A percentile compares a stretch with the other conserved stretches of the same genome.
phyloP scores from a whole-genome alignment of 2,329 filamentous ascomycete genomes.

The Cordyceps fumosorosea region DNA sequence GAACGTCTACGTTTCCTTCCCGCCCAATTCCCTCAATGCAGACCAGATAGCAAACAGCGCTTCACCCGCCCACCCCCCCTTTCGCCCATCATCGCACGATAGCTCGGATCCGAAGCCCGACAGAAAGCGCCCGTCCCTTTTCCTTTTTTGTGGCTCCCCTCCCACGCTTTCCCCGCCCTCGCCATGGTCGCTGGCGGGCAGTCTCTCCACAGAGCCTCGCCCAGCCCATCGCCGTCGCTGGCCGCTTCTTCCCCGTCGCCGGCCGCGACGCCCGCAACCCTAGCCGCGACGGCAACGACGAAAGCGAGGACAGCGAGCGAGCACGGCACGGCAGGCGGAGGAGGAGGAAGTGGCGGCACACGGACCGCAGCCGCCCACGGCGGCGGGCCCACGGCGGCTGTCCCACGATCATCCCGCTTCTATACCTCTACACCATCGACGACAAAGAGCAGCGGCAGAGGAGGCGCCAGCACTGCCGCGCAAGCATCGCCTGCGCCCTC shows the following conservation, averaged over 20 bases:
- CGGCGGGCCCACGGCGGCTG: not conserved
- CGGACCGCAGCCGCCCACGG: not conserved
- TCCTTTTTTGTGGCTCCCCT: not conserved
- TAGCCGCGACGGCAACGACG: not conserved
- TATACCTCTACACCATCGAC: not conserved
- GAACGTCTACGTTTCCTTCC: not conserved
- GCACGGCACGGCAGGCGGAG: not conserved
- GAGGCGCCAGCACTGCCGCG: not conserved
- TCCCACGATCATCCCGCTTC: not conserved
- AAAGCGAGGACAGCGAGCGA: not conserved
- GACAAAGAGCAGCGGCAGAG: not conserved
- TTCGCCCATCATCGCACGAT: not conserved
- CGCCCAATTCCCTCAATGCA: conserved; percentile 6
- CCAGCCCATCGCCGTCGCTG: conserved; percentile 10
- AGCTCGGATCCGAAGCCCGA: not conserved
- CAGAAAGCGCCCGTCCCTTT: no score
- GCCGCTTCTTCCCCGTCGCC: not conserved
- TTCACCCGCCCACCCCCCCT: not conserved
- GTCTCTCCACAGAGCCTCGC: conserved; percentile 6
- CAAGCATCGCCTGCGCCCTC: not conserved
- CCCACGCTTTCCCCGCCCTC: no score
- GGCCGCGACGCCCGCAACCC: conserved; percentile 2
- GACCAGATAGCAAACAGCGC: not conserved
- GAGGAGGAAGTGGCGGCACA: not conserved
- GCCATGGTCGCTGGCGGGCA: conserved; percentile 8